These are phyloP conservation scores for Solanum aculeatissimum DNA, from an alignment of 305 asterid species.

Conservation along the genomic window DNA sequence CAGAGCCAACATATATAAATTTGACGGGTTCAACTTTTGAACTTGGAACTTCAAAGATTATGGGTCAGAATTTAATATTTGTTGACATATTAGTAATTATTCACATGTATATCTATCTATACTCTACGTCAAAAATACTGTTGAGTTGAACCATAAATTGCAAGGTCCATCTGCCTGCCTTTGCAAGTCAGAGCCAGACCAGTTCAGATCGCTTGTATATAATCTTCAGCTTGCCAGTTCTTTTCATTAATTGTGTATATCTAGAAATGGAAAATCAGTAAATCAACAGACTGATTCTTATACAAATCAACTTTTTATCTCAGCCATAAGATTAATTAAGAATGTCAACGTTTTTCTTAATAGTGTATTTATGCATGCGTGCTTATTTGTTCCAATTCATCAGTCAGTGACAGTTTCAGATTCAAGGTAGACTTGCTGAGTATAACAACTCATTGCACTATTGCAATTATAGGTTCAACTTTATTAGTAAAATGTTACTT, in stretches of 20 bases:
- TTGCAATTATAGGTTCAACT: too few relatives aligned
- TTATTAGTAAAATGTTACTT: too few relatives aligned
- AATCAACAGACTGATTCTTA: background rate
- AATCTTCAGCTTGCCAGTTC: background rate
- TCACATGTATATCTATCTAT: background rate
- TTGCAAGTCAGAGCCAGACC: background rate
- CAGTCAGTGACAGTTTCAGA: background rate
- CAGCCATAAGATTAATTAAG: background rate
- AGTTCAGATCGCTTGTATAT: background rate
- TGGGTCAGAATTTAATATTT: background rate
- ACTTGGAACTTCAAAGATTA: background rate
- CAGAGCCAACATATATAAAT: background rate
- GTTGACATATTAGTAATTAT: background rate
- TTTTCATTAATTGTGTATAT: background rate
- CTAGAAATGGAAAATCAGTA: background rate
- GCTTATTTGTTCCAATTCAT: background rate
- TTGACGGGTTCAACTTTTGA: background rate
- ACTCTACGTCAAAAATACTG: background rate
- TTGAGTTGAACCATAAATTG: background rate
- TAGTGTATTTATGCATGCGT: background rate
- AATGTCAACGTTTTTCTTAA: background rate
- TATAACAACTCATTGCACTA: too few relatives aligned
- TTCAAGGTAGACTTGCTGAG: too few relatives aligned
- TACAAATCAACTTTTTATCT: background rate
- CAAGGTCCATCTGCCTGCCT: background rate